Base-by-base conservation (phyloP, 2,329 filamentous ascomycete species). In the Cyphellophora attinorum region DNA sequence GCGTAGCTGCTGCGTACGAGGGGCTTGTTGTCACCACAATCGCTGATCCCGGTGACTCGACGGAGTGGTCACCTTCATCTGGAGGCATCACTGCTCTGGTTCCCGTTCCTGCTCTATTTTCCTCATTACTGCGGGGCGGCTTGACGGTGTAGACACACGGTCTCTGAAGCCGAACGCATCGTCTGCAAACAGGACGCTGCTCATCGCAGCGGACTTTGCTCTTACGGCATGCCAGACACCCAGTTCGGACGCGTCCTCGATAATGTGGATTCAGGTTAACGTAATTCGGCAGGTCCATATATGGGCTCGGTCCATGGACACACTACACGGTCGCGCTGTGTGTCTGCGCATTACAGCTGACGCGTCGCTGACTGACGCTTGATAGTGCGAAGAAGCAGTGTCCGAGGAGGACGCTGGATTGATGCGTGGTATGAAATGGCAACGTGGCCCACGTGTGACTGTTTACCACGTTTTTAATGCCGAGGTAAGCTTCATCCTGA, bases 191-290 rank as follows among this genome's bases (percentile, higher is more conserved):
- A 52, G 67, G 48, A 53, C 59, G 58, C 11, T 54, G 56, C 48
- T 64, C 61, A 39, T 63, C 59, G 31, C 53, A 57, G 41, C 55
- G 54, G 42, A 56, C 53, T 49, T 54, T 56, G 8, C 52, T 49
- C 6, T 48, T 46, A 17, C 51, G 40, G 33, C 53, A 57, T 8
- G 46, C 47, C 35, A 44, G 49, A 29, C 54, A 57, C 15, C 52
- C 51, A 5, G 59, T 62, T 11, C 35, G 30, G 12, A 32, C 29
- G 16, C 35, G 35, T 15, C 30, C 31, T 18, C 35, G 18, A 29
- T 25, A 25, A 8, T n/a, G 8, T 25, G 21, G 8, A n/a, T 25
- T 25, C 8, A 25, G n/a, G n/a, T n/a, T n/a, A n/a, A n/a, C n/a
- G n/a, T n/a, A n/a, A n/a, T n/a, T n/a, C n/a, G n/a, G n/a, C n/a